A percentile compares a stretch with the other conserved stretches of the same genome.
phyloP scores from a whole-genome alignment of 1,284 basidiomycete species.

The Fomitopsis schrenkii region DNA sequence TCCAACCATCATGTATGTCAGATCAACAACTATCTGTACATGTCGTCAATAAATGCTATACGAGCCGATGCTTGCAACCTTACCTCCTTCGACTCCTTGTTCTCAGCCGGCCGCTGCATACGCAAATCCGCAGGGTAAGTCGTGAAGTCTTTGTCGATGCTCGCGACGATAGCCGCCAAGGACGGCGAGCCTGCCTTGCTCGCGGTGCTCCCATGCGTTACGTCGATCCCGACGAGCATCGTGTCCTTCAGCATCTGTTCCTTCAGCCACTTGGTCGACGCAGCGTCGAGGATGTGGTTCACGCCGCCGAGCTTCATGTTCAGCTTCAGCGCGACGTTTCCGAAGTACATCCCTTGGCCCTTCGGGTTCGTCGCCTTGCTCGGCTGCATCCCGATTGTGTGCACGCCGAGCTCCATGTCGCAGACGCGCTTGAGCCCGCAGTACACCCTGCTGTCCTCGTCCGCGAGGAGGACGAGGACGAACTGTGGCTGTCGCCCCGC shows the following conservation, averaged over 20 bases:
- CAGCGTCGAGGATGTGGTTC: slow-evolving; percentile 61
- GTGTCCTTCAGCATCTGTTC: slow-evolving; percentile 47
- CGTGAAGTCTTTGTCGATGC: slow-evolving; percentile 57
- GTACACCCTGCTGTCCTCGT: slow-evolving; percentile 64
- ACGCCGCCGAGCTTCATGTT: slow-evolving; percentile 78
- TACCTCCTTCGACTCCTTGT: slow-evolving; percentile 50
- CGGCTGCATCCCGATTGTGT: slow-evolving; percentile 64
- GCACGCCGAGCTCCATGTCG: slow-evolving; percentile 64
- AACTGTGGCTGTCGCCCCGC: slow-evolving; percentile 42
- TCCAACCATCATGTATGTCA: slow-evolving; percentile 44
- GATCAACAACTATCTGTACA: slow-evolving; percentile 65
- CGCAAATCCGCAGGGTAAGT: slow-evolving; percentile 67
- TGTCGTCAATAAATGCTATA: slow-evolving; percentile 23
- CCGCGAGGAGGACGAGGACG: slow-evolving; percentile 60
- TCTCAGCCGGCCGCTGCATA: slow-evolving; percentile 49
- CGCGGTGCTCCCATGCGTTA: slow-evolving; percentile 64
- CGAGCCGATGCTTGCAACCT: slow-evolving; percentile 6
- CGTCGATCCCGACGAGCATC: slow-evolving; percentile 80
- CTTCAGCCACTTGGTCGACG: slow-evolving; percentile 56
- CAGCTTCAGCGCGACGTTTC: slow-evolving; percentile 60
- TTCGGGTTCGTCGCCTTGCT: slow-evolving; percentile 32
- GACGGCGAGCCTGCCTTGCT: slow-evolving; percentile 64
- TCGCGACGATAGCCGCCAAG: slow-evolving; percentile 75
- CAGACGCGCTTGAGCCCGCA: slow-evolving; percentile 72
- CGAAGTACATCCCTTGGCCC: slow-evolving; percentile 71